Evolutionary conservation across 306 rosid species (phyloP), one percentile per base, ranked within the genome.

Genomic region (Vigna trinervia): DNA sequence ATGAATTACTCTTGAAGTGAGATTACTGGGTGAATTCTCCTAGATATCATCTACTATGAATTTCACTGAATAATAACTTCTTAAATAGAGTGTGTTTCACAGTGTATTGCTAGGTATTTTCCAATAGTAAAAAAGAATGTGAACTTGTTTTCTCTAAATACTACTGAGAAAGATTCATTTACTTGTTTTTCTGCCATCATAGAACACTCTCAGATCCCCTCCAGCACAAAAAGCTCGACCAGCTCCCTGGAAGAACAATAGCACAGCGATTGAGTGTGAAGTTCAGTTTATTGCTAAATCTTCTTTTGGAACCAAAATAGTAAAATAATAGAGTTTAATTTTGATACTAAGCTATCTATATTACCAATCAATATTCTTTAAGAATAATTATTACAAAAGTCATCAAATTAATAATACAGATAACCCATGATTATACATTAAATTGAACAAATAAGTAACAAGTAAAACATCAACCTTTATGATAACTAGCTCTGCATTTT

Each of bases 201-300:
- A 92, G 78, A 95, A 95, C 86, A 95, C 92, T 81, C 84, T 95
- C 83, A 95, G 78, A 84, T 95, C 98, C 20, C 97, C 98, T 65
- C 98, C 97, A 1, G 98, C 97, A 36, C 90, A 95, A 74, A 92
- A 95, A 51, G 97, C 98, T 76, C 98, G 85, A 47, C 98, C 97
- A 73, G 88, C 81, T 28, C 98, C 98, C 97, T 95, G 48, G n/a
- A 63, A 57, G 68, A 85, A 36, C 39, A 70, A 66, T 52, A 22
- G 47, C 38, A 56, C 73, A 47, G 14, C 30, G 73, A 63, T 43
- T 76, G 48, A 73, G 47, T 15, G 50, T 62, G 68, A 46, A 62
- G 68, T 32, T 60, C 67, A 60, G 15, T 5, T 30, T 60, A 41
- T 2, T 13, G 22, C 13, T 14, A 32, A 61, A 5, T 38, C 22